Evolutionary conservation across 2,329 filamentous ascomycete species (phyloP), one percentile per base, ranked within the genome.

Genomic region (Didymosphaeria variabile): DNA sequence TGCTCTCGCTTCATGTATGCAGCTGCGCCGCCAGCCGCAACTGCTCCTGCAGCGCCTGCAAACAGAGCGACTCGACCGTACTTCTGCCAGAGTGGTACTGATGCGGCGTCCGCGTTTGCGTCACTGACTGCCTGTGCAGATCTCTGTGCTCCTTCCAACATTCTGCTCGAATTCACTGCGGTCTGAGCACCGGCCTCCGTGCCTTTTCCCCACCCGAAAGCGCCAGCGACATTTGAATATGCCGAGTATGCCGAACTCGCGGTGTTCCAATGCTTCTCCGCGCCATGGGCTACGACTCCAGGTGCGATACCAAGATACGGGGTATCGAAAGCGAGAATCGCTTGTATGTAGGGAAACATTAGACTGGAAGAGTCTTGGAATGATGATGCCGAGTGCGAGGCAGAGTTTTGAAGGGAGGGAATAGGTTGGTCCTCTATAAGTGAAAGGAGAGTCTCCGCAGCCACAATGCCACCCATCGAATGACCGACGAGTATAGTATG

Each of bases 331-430:
- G 94, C 92, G 51, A 98, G 86, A 29, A 98, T 87, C 67, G 91
- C 94, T 79, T 94, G 91, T 66, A 98, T 88, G 77, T 93, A 94
- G 1, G 94, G 94, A 76, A 98, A 98, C 90, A 97, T 94, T 76
- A 97, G 88, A 34, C 81, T 79, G 71, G 86, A 90, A 61, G 87
- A 80, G 10, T 76, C 71, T 1, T 69, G 63, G 29, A 77, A 74
- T 19, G 76, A 74, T 9, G 70, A 67, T 9, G 71, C 70, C 26
- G 77, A 75, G 44, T 73, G 64, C 15, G 73, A 68, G 12, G 69
- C 66, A 56, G 73, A 73, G 38, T 82, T 81, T 66, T 69, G 68
- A 21, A 72, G 67, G 3, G 76, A 72, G 46, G 69, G 69, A 29
- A 79, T 73, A 7, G 77, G 75, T 59, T 76, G 69, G 15, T 79